These are phyloP conservation scores for Coprinellus aureogranulatus DNA, from an alignment of 768 basidiomycete genomes.

Conservation along the genomic window DNA sequence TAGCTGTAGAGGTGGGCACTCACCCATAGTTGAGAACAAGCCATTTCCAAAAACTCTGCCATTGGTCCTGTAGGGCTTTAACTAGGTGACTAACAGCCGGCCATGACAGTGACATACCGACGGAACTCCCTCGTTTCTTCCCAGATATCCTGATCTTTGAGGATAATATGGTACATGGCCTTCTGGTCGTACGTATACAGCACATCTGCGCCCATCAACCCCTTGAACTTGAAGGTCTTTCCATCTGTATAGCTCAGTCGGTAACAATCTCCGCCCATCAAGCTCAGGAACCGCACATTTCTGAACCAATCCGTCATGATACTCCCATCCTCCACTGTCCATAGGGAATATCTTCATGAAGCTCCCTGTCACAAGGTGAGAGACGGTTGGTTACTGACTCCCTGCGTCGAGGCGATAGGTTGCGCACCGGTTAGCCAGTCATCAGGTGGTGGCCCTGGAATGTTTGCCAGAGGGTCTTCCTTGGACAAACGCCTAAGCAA, in stretches of 20 bases:
- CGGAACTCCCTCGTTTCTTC: conserved; percentile 10
- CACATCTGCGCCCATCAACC: conserved; percentile 31
- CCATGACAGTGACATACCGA: not conserved
- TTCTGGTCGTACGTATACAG: too few species aligned
- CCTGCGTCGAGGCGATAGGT: too few species aligned
- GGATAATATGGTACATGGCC: not conserved
- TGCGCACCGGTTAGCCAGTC: not conserved
- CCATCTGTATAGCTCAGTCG: conserved; percentile 25
- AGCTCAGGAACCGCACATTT: too few species aligned
- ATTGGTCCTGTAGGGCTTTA: not conserved
- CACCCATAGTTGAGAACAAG: conserved; percentile 10
- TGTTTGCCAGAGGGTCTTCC: not conserved
- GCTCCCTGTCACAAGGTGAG: too few species aligned
- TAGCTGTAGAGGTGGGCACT: not conserved
- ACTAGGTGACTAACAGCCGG: too few species aligned
- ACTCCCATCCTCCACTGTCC: too few species aligned
- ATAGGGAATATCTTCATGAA: too few species aligned
- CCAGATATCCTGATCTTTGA: conserved; percentile 26
- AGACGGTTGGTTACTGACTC: too few species aligned
- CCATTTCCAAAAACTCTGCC: conserved; percentile 7
- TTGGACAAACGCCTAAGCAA: not conserved
- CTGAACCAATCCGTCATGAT: too few species aligned
- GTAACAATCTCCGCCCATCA: too few species aligned
- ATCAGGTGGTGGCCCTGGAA: not conserved
- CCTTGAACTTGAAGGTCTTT: conserved; percentile 29